Evolutionary conservation across 805 yeast genomes (phyloP), one percentile per base, ranked within the genome.

Genomic region (Ogataea ramenticola): DNA sequence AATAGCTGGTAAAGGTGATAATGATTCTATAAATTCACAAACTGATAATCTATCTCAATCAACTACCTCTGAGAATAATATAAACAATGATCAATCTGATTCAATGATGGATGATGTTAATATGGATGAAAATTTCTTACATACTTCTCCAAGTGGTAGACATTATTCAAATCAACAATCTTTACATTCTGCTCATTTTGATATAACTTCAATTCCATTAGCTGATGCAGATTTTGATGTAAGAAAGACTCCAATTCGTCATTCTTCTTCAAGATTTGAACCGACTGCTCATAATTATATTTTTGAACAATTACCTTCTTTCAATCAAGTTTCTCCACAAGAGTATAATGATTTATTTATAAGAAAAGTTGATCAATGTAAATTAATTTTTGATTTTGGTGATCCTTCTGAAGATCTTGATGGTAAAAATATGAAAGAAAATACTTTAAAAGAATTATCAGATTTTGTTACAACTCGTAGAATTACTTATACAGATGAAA

Each of bases 291-390:
- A 75, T 51, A 72, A 83, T 5, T 82, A 78, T 50, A 71, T 71
- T 32, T 75, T 82, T 74, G 67, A 82, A 49, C 83, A 82, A 62
- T 75, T 91, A 48, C 97, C 97, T 15, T 72, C 77, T 43, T 89
- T 91, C 59, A 90, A 87, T 51, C 96, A 90, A 55, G 96, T 90
- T 19, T 68, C 70, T 24, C 76, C 86, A 4, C 84, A 88, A 19
- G 87, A 80, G 49, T 91, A 87, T 58, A 77, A 82, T 42, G 83
- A 80, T 24, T 72, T 93, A 48, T 93, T 93, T 57, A 67, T 89
- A 43, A 84, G 84, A 54, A 93, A 93, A 59, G 81, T 91, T 42
- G 95, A 89, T 56, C 99, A 93, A 66, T 91, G 98, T 70, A 88
- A 87, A 61, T 82, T 89, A 22, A 79, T 93, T 69, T 93, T 91